phyloP scores from a whole-genome alignment of 495 filamentous ascomycete species.

The Oleoguttula mirabilis region DNA sequence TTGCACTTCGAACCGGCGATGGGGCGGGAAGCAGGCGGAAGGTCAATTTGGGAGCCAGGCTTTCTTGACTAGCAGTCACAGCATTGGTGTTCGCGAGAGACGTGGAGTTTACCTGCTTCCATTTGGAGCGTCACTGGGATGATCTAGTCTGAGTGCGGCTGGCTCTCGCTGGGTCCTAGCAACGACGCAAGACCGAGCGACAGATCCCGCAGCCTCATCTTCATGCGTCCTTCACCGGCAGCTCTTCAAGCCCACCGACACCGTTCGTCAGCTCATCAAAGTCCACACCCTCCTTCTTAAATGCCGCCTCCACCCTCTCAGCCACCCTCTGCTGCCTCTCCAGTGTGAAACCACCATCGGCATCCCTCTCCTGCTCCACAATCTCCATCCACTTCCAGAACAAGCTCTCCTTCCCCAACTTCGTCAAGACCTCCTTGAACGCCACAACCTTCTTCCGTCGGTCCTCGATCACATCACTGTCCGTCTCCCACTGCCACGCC shows the following conservation, averaged over 20 bases:
- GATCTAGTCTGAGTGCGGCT: too few species aligned
- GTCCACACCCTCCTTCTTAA: conserved; percentile 56
- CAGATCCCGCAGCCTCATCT: too few species aligned
- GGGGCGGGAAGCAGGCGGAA: too few species aligned
- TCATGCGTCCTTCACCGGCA: conserved; percentile 28
- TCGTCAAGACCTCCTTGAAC: conserved; percentile 58
- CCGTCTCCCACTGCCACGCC: conserved; percentile 33
- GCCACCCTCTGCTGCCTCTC: conserved; percentile 46
- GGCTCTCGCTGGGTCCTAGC: too few species aligned
- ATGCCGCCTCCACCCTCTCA: conserved; percentile 56
- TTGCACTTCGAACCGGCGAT: too few species aligned
- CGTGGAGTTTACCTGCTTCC: too few species aligned
- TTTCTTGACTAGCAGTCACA: too few species aligned
- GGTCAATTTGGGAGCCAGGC: too few species aligned
- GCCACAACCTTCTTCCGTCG: conserved; percentile 43
- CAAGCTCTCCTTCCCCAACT: conserved; percentile 65
- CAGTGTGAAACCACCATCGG: conserved; percentile 57
- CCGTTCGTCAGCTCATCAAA: conserved; percentile 66
- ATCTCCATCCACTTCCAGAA: conserved; percentile 82
- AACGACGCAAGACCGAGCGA: too few species aligned
- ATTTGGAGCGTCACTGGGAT: too few species aligned
- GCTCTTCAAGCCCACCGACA: conserved; percentile 52
- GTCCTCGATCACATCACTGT: conserved; percentile 25
- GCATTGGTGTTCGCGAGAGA: too few species aligned
- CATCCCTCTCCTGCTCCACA: conserved; percentile 66